Base-by-base conservation (phyloP, 2,329 filamentous ascomycete species). In the Ceratocystis colombiana region DNA sequence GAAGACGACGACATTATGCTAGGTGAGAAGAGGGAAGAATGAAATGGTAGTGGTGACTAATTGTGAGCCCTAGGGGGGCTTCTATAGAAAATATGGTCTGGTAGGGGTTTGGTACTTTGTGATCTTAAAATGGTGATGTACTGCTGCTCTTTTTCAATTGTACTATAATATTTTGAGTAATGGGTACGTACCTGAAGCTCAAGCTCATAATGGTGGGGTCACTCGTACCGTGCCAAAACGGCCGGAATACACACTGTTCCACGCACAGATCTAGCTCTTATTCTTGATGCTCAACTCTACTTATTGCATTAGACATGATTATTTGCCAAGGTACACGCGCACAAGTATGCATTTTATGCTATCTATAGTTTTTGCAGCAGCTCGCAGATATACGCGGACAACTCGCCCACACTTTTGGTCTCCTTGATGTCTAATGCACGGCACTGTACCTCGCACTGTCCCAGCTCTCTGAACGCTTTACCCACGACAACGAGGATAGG, bases 401-500 rank as follows among this genome's bases (percentile, higher is more conserved):
- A 72, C 2, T 77, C 73, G 1, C 79, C 77, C 5, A 85, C 66
- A 2, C 77, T 71, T 15, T 90, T 82, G 15, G 83, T 77, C 69
- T 86, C 79, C 70, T 82, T 87, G 17, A 88, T 69, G 0, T 79
- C 80, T 30, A 93, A 76, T 66, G 82, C 80, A 68, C 89, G 82
- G 75, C 90, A 93, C 72, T 96, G 90, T 37, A 96, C 83, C 74
- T 96, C 91, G 46, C 88, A 82, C n/a, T 77, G 74, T 57, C 78
- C 77, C 1, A 79, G 76, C 46, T 81, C 76, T 57, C 72, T 77
- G 87, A 88, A 96, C 2, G 78, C 78, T 69, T 83, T 87, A 0
- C 93, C 93, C 41, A 97, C 75, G 1, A 96, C 80, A 12, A 96
- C 79, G 7, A 93, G 80, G 12, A 97, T 79, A 0, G 93, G 93